Evolutionary conservation across 768 basidiomycete genomes (phyloP).

Genomic region (Boletus vermiculosoides): DNA sequence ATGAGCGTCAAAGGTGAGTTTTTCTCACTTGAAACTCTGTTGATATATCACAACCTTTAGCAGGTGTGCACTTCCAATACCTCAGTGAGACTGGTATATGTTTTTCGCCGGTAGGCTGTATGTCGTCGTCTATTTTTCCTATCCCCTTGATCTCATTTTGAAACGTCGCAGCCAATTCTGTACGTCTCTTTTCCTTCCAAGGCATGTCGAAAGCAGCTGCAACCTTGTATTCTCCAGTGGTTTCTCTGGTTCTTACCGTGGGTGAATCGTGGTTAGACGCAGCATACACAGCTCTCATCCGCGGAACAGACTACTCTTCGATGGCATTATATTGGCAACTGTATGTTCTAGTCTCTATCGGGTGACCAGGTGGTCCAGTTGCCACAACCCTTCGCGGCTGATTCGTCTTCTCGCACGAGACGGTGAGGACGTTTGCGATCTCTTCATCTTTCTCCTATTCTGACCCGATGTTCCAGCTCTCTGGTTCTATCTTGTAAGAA

Average conservation of each 20-base stretch:
- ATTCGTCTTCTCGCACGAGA: constrained; percentile 21
- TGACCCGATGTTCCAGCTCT: constrained; percentile 7
- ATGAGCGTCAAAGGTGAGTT: neutral
- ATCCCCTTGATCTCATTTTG: neutral
- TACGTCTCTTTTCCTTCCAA: constrained; percentile 3
- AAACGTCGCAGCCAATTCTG: neutral
- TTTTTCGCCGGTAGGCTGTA: constrained; percentile 1
- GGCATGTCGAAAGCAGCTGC: neutral
- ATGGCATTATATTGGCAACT: constrained; percentile 6
- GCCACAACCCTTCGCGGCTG: constrained; percentile 8
- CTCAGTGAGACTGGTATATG: constrained; percentile 17
- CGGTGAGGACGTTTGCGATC: constrained; percentile 14
- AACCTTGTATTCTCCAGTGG: constrained; percentile 14
- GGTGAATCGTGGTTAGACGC: neutral
- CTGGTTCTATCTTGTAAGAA: constrained; percentile 17
- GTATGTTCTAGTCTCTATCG: constrained; percentile 6
- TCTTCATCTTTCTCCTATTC: neutral
- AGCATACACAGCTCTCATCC: neutral
- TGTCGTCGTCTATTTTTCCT: neutral
- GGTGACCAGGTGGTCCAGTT: neutral
- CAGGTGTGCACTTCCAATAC: constrained; percentile 9
- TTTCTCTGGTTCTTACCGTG: constrained; percentile 8
- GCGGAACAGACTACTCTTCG: constrained; percentile 17
- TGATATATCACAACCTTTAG: neutral
- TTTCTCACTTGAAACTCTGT: neutral